A percentile compares a stretch with the other conserved stretches of the same genome.
These are phyloP conservation scores for Cordyceps pruinosa DNA, from an alignment of 2,329 filamentous ascomycete species.

Conservation along the genomic window DNA sequence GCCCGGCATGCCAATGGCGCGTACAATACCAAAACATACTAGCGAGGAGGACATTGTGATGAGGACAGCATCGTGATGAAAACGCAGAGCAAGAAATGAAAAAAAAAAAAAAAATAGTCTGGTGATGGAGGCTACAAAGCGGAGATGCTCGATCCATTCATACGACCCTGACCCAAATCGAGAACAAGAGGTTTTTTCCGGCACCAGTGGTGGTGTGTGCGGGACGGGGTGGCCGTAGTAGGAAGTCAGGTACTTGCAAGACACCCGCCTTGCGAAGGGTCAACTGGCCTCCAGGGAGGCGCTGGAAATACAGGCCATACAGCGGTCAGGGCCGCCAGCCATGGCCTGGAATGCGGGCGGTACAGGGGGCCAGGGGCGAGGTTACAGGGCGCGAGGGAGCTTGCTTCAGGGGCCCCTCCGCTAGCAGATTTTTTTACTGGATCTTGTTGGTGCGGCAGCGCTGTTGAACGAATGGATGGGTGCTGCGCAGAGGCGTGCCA, in stretches of 20 bases:
- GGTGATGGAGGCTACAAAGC: background rate
- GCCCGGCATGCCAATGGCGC: background rate
- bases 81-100: background rate
- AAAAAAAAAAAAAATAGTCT: background rate
- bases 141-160: conserved; percentile 8
- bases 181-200: background rate
- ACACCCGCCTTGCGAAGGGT: background rate
- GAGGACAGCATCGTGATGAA: conserved; percentile 6
- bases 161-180: conserved; percentile 8
- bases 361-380: background rate
- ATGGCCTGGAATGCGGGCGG: background rate
- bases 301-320: background rate
- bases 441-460: background rate
- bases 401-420: background rate
- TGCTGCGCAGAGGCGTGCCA: background rate
- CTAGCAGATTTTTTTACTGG: background rate
- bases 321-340: background rate
- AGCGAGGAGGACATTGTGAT: too few relatives aligned
- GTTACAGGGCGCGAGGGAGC: background rate
- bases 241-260: conserved; percentile 1
- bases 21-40: too few relatives aligned
- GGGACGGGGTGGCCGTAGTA: background rate
- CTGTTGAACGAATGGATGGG: background rate
- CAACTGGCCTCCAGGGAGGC: background rate
- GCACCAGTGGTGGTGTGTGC: background rate